Percentiles rank a stretch among this genome's conserved stretches.
phyloP scores from a whole-genome alignment of 441 rosid species.

The Viola pubescens region DNA sequence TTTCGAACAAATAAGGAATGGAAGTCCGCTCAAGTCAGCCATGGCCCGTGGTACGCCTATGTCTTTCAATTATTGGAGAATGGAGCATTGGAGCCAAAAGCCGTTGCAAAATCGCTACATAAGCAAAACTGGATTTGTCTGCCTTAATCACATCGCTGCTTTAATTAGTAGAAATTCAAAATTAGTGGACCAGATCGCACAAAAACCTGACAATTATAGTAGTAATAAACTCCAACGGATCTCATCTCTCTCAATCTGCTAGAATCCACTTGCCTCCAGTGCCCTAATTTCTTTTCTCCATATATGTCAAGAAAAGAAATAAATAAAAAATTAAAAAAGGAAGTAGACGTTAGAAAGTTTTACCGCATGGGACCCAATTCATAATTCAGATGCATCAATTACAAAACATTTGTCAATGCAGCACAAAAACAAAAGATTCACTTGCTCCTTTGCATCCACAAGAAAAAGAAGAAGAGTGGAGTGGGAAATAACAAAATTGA shows the following conservation, averaged over 20 bases:
- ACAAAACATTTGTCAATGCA: not conserved
- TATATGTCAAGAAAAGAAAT: not conserved
- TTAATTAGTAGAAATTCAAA: conserved; percentile 19
- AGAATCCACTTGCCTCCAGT: not conserved
- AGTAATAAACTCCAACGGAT: conserved; percentile 1
- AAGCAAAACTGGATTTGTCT: conserved; percentile 5
- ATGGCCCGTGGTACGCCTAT: no score
- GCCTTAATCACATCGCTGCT: not conserved
- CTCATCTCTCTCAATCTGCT: not conserved
- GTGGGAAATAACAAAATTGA: not conserved
- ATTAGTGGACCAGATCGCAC: conserved; percentile 3
- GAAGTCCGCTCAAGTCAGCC: no score
- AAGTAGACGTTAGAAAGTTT: conserved; percentile 31
- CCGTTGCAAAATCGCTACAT: conserved; percentile 24
- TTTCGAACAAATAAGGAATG: no score
- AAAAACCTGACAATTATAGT: not conserved
- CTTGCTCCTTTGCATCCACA: not conserved
- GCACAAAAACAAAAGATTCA: conserved; percentile 8
- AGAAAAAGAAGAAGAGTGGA: not conserved
- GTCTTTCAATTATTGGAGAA: no score
- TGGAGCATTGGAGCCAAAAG: no score
- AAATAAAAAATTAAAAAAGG: not conserved
- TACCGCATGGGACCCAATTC: conserved; percentile 15
- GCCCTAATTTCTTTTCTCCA: not conserved
- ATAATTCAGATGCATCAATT: conserved; percentile 5